Evolutionary conservation across 2,329 filamentous ascomycete genomes (phyloP).

Genomic region (Massarina eburnea): DNA sequence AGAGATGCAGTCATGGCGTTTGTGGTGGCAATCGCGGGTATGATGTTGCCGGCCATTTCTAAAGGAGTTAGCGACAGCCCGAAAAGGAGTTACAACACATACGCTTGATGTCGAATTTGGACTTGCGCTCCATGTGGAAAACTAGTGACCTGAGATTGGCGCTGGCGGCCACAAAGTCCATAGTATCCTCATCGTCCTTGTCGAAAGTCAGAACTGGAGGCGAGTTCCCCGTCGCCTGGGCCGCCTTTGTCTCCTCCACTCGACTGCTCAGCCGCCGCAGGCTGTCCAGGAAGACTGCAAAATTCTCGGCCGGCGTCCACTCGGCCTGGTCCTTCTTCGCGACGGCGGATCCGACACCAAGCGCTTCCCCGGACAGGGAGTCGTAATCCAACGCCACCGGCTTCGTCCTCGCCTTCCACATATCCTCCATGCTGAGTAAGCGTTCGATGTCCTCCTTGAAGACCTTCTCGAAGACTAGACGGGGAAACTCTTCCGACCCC

Average conservation of each 20-base stretch:
- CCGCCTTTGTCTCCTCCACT: slow-evolving; percentile 64
- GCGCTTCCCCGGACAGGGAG: slow-evolving; percentile 56
- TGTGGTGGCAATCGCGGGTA: slow-evolving; percentile 95
- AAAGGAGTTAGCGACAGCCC: slow-evolving; percentile 7
- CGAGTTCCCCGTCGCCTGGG: slow-evolving; percentile 50
- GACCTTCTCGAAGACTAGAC: slow-evolving; percentile 88
- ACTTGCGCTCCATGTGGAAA: slow-evolving; percentile 87
- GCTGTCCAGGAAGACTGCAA: slow-evolving; percentile 84
- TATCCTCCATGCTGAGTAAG: slow-evolving; percentile 83
- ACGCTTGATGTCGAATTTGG: slow-evolving; percentile 92
- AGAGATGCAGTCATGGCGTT: slow-evolving; percentile 95
- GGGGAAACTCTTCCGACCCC: slow-evolving; percentile 74
- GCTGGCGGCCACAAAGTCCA: slow-evolving; percentile 90
- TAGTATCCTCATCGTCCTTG: slow-evolving; percentile 92
- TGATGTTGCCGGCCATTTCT: slow-evolving; percentile 99
- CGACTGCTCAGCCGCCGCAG: slow-evolving; percentile 75
- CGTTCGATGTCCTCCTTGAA: slow-evolving; percentile 83
- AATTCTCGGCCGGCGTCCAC: slow-evolving; percentile 83
- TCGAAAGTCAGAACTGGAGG: slow-evolving; percentile 79
- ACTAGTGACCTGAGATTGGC: slow-evolving; percentile 85
- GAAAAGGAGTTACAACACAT: slow-evolving; percentile 18
- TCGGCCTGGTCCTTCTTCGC: slow-evolving; percentile 68
- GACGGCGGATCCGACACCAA: slow-evolving; percentile 55
- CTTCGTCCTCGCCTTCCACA: slow-evolving; percentile 85
- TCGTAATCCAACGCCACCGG: slow-evolving; percentile 75